Conservation (phyloP, 805 yeast genomes). For the Candida ulmi region DNA sequence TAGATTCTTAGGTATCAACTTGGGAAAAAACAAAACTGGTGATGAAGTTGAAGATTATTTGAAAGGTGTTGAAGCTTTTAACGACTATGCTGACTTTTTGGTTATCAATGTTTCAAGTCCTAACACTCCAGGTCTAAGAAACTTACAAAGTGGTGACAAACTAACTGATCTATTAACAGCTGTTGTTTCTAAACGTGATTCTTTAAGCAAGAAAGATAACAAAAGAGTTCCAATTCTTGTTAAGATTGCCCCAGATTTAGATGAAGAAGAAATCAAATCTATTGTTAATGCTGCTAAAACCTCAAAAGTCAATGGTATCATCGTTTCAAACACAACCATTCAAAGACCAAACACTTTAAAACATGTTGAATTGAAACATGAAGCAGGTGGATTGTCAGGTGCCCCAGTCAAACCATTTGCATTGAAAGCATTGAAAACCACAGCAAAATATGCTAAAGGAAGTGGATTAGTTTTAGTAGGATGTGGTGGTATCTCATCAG, state of each 20-base stretch:
- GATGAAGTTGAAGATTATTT: conserved; percentile 86
- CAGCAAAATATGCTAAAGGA: conserved; percentile 74
- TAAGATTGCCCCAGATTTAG: conserved; percentile 90
- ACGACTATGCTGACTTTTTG: conserved; percentile 80
- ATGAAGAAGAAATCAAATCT: conserved; percentile 72
- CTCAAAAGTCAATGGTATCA: conserved; percentile 84
- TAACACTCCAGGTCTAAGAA: conserved; percentile 92
- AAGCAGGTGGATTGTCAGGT: conserved; percentile 92
- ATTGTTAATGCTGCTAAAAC: conserved; percentile 76
- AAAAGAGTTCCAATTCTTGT: conserved; percentile 76
- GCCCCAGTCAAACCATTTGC: conserved; percentile 80
- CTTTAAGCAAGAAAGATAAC: conserved; percentile 33
- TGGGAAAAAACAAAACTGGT: conserved; percentile 90
- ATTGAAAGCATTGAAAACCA: conserved; percentile 59
- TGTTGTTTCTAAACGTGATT: conserved; percentile 68
- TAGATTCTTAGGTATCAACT: conserved; percentile 71
- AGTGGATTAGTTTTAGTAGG: conserved; percentile 75
- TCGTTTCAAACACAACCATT: conserved; percentile 88
- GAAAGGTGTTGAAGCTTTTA: conserved; percentile 76
- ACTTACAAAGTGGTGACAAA: conserved; percentile 72
- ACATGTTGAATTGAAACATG: conserved; percentile 43
- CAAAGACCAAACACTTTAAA: conserved; percentile 65
- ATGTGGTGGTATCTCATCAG: conserved; percentile 89
- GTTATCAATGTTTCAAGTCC: conserved; percentile 93
- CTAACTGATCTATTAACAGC: conserved; percentile 60